phyloP scores from a whole-genome alignment of 768 basidiomycete genomes.

The Rhodocollybia butyracea region DNA sequence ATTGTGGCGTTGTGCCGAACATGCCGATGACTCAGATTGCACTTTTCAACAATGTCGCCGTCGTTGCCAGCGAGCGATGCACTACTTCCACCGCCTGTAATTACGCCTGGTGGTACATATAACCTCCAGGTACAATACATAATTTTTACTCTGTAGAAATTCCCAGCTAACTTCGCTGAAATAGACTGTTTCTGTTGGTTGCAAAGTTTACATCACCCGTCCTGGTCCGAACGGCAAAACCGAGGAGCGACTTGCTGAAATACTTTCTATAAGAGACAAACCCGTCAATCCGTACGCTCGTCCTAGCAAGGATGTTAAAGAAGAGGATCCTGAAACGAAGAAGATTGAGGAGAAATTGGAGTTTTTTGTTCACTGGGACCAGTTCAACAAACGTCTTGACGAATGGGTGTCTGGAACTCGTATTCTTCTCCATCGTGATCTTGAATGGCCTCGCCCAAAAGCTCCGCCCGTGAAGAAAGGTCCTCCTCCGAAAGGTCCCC shows the following conservation, averaged over 20 bases:
- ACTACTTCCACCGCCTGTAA: constrained; percentile 49
- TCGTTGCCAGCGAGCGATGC: constrained; percentile 37
- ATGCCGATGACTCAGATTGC: neutral
- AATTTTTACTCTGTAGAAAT: constrained; percentile 12
- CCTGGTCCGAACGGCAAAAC: constrained; percentile 69
- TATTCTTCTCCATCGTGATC: constrained; percentile 76
- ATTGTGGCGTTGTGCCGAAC: neutral
- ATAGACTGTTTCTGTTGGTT: constrained; percentile 87
- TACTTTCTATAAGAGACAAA: constrained; percentile 91
- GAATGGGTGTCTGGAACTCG: constrained; percentile 94
- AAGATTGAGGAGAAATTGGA: constrained; percentile 80
- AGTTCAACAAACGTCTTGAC: constrained; percentile 98
- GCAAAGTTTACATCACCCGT: constrained; percentile 84
- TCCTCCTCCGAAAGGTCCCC: constrained; percentile 50
- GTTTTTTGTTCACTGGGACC: constrained; percentile 98
- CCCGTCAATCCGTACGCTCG: constrained; percentile 60
- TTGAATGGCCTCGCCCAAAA: constrained; percentile 96
- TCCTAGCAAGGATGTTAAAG: constrained; percentile 38
- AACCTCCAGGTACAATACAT: constrained; percentile 59
- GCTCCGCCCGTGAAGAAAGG: constrained; percentile 55
- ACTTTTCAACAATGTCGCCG: constrained; percentile 22
- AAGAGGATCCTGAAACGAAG: constrained; percentile 33
- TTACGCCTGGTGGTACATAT: constrained; percentile 75
- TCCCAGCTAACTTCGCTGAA: constrained; percentile 23
- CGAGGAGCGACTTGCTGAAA: constrained; percentile 94